These are phyloP conservation scores for Spinellus fusiger DNA, from an alignment of 192 early-diverging fungal genomes.

Conservation along the genomic window DNA sequence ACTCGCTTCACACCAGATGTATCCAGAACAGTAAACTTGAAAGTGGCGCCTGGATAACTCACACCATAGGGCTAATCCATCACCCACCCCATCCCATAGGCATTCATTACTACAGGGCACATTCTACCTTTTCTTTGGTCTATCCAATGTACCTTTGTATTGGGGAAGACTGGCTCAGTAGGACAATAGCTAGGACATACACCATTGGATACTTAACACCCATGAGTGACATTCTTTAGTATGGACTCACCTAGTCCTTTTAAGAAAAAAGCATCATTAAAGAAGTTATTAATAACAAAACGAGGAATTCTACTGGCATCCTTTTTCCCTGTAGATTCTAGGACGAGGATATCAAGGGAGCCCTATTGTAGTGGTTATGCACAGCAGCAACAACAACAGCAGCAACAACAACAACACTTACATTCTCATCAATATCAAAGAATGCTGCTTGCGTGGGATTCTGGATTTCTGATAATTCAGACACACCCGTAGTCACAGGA, in stretches of 20 bases:
- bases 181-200: constrained; percentile 55
- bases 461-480: constrained; percentile 43
- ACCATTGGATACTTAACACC: constrained; percentile 49
- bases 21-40: constrained; percentile 85
- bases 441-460: constrained; percentile 63
- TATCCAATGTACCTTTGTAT: constrained; percentile 33
- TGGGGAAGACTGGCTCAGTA: constrained; percentile 28
- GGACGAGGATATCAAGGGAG: constrained; percentile 73
- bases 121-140: too few relatives aligned
- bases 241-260: constrained; percentile 57
- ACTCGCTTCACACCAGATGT: constrained; percentile 72
- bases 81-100: neutral
- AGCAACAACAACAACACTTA: constrained; percentile 30
- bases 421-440: constrained; percentile 89
- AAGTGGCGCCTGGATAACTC: constrained; percentile 73
- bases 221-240: neutral
- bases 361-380: constrained; percentile 47
- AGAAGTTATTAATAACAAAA: constrained; percentile 82
- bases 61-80: constrained; percentile 67
- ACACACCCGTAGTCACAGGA: constrained; percentile 58
- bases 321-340: constrained; percentile 33
- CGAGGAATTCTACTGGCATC: constrained; percentile 44
- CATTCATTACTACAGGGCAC: too few relatives aligned
- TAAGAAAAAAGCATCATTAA: constrained; percentile 92
- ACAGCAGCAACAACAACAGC: neutral